Conservation (phyloP, 805 yeast species). For the Brettanomyces custersianus region DNA sequence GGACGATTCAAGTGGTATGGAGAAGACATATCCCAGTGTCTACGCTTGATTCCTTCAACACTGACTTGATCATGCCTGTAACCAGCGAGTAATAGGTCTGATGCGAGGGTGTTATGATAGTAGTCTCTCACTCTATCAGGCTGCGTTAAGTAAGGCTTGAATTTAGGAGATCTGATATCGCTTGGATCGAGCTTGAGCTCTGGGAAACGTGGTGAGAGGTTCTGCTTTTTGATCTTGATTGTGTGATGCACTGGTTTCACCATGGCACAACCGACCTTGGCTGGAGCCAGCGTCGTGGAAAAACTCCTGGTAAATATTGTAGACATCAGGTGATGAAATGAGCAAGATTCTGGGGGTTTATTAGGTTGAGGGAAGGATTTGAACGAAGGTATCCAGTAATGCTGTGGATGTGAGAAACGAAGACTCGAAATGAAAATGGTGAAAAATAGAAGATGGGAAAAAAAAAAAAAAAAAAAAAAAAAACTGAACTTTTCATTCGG, state of each 20-base stretch:
- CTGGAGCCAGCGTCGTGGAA: constrained; percentile 25
- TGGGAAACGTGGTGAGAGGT: constrained; percentile 67
- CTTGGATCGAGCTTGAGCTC: constrained; percentile 56
- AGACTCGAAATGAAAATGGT: neutral
- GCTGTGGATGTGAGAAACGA: too few relatives aligned
- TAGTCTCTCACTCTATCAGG: constrained; percentile 77
- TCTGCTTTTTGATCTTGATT: constrained; percentile 64
- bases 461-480: too few relatives aligned
- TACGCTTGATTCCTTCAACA: constrained; percentile 56
- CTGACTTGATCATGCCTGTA: constrained; percentile 57
- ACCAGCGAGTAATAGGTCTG: constrained; percentile 71
- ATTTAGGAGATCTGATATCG: constrained; percentile 75
- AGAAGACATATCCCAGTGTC: constrained; percentile 81
- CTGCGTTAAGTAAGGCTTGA: constrained; percentile 61
- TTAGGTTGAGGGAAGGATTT: too few relatives aligned
- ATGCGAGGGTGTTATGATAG: constrained; percentile 60
- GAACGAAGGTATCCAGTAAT: too few relatives aligned
- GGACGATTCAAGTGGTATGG: constrained; percentile 88
- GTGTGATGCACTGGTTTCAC: constrained; percentile 90
- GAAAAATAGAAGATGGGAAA: neutral
- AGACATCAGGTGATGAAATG: too few relatives aligned
- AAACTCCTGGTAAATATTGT: constrained; percentile 17
- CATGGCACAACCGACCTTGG: constrained; percentile 54
- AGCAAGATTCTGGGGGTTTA: too few relatives aligned
- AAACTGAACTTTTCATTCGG: too few relatives aligned